phyloP scores from a whole-genome alignment of 345 rosid species.

The Pugionium cornutum region DNA sequence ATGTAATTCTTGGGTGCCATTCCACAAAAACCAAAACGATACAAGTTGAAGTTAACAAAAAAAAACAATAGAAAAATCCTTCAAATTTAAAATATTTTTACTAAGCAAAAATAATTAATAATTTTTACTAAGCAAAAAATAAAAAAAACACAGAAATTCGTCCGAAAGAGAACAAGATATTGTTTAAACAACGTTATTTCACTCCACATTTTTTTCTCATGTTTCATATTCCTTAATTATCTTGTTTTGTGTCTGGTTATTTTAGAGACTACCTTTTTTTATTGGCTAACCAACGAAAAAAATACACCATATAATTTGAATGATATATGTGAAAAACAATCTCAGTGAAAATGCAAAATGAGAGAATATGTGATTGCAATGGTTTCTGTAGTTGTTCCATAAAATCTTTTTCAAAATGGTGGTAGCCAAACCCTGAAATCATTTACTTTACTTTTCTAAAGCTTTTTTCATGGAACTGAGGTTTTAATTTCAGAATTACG shows the following conservation, averaged over 20 bases:
- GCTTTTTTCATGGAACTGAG: neutral
- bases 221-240: neutral
- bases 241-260: conserved; percentile 11
- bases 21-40: neutral
- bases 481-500: conserved; percentile 1
- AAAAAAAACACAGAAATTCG: neutral
- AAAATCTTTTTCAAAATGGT: neutral
- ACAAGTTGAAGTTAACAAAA: neutral
- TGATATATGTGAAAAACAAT: conserved; percentile 15
- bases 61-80: neutral
- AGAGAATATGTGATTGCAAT: neutral
- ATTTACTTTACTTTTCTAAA: neutral
- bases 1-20: neutral
- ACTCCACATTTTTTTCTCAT: conserved; percentile 15
- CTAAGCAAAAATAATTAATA: neutral
- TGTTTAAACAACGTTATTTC: neutral
- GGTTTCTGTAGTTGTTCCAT: conserved; percentile 2
- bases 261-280: neutral
- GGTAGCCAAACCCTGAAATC: conserved; percentile 1
- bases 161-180: neutral
- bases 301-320: neutral
- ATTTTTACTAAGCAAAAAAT: neutral
- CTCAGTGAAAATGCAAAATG: conserved; percentile 3
- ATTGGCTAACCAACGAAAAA: conserved; percentile 7
- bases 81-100: neutral